Base-by-base conservation (phyloP, 2,329 filamentous ascomycete species). In the Xylaria sp. region DNA sequence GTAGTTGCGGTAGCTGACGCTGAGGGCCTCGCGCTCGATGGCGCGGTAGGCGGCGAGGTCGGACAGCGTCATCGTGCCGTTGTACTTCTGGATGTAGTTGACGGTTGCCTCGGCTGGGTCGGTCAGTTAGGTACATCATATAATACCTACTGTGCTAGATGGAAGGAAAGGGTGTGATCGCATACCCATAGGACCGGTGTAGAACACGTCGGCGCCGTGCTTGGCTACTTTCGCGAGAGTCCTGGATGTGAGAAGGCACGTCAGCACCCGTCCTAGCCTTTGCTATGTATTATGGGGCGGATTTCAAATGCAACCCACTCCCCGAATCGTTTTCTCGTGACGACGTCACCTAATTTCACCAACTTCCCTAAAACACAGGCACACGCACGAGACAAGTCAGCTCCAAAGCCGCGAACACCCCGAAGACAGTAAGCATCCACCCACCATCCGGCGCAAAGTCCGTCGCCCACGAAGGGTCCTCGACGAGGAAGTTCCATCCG, bases 361-460 rank as follows among this genome's bases (percentile, higher is more conserved):
- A 90, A 76, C 0, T 81, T 87, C 2, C 92, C 66, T 68, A 9
- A 3, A 16, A 16, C 13, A 43, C 13, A 26, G 24, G 24, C 16
- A 7, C 4, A 7, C 4, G 11, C 11, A 7, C 11, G 21, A 37
- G 1, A 39, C 58, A 44, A 58, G 48, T 11, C 7, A 48, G 41
- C 1, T 13, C 13, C 29, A 11, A 40, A 37, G 18, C n/a, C 1
- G 9, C 5, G 29, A 19, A 13, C 17, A 34, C 17, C 26, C 43
- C 39, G 19, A 6, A 8, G 26, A 18, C 2, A 24, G 9, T n/a
- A 16, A 4, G 22, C 29, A 40, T 38, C 20, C 16, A 11, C 49
- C 49, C 48, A 67, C 66, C 93, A 56, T 92, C 86, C 0, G 91
- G 91, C 2, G 91, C 92, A 74, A 97, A 97, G 68, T 97, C 93